Conservation (phyloP, 345 rosid genomes). For the Euphorbia peplus region DNA sequence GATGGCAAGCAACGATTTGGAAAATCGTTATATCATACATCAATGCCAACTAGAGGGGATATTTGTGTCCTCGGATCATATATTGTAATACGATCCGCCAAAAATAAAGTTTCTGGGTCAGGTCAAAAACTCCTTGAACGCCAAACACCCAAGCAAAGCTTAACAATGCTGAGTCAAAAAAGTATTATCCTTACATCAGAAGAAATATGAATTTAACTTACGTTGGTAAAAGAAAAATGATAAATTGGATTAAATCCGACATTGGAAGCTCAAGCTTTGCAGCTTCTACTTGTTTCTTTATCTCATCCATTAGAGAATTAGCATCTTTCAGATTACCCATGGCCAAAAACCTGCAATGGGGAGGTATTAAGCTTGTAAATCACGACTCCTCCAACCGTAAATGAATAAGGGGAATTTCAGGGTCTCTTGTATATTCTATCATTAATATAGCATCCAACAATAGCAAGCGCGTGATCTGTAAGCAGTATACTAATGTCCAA, state of each 20-base stretch:
- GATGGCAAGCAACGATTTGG: background rate
- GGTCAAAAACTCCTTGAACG: background rate
- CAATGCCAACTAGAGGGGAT: background rate
- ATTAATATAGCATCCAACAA: background rate
- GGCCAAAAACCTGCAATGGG: constrained; percentile 60
- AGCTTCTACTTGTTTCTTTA: constrained; percentile 61
- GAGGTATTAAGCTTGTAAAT: constrained; percentile 12
- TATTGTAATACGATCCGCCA: background rate
- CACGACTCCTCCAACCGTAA: background rate
- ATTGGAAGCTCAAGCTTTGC: constrained; percentile 50
- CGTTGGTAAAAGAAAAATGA: constrained; percentile 65
- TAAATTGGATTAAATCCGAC: constrained; percentile 65
- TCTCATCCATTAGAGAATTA: constrained; percentile 66
- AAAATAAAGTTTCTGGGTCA: background rate
- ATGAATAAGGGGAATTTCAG: constrained; percentile 9
- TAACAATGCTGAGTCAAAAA: background rate
- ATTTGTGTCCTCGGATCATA: background rate
- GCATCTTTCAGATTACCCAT: constrained; percentile 87
- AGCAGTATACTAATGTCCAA: background rate
- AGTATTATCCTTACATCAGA: background rate
- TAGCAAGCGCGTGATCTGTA: background rate
- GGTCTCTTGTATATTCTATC: background rate
- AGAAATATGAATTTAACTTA: constrained; percentile 38
- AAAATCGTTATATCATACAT: background rate
- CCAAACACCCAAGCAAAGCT: background rate